Base-by-base conservation (phyloP, 2,329 filamentous ascomycete genomes). In the Trichoderma sp. region DNA sequence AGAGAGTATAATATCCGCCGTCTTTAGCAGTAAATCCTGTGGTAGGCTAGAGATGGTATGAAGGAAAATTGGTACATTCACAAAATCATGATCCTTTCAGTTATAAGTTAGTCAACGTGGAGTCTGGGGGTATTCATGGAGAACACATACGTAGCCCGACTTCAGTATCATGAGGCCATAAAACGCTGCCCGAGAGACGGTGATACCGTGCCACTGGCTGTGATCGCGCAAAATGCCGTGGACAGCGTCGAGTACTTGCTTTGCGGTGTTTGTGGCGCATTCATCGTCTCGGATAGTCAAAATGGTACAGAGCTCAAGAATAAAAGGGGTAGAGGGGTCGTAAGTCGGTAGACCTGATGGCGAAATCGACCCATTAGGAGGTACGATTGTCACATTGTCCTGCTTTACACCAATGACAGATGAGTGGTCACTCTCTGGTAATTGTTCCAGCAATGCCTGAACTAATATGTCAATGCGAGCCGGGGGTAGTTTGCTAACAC, bases 1-100 rank as follows among this genome's bases (percentile, higher is more conserved):
- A 76, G 92, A 91, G 20, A 97, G 85, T 1, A 97, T 89, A 5
- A 93, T 88, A 36, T 90, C 85, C 0, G 94, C 92, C 17, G 93
- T 92, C 79, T 92, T 92, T 68, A 92, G 90, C 23, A 98, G 85
- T 0, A 91, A 85, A 36, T 93, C 90, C 77, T 94, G 90, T 47
- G 94, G 90, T 78, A 98, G 93, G 74, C 91, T 94, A 1, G 95
- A 97, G 73, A 99, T 94, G 1, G 92, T 92, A 80, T 99, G 96
- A 13, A 99, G 87, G 8, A 98, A 88, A 65, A 98, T 93, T 1
- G 96, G 96, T 1, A 95, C 93, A 71, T 96, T 93, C 77, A 98
- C 91, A 80, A 96, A 97, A 77, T 97, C 93, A 77, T 95, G 90
- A 75, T 97, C 92, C 92, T 95, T 53, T 59, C 3, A 75, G 67